Evolutionary conservation across 805 yeast genomes (phyloP), one percentile per base, ranked within the genome.

Genomic region (Candida silvicultrix): DNA sequence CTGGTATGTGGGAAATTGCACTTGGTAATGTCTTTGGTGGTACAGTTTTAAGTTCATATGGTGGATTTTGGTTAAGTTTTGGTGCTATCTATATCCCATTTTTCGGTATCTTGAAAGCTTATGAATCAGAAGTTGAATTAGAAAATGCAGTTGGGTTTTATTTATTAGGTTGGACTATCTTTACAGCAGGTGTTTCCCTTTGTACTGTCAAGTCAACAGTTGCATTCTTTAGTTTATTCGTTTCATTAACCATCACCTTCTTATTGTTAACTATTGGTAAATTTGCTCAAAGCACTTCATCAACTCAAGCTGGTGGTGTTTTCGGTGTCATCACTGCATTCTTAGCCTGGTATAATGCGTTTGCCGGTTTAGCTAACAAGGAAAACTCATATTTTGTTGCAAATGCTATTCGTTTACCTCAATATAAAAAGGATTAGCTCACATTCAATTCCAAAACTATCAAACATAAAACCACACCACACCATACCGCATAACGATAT

Each of bases 1-100:
- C 85, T 11, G 86, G 85, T 46, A 77, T 80, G 81, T 80, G 83
- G 75, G 85, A 80, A 59, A 71, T 81, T 59, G 80, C 81, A 10
- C 65, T 75, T 19, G 82, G 81, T 50, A 80, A 79, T 62, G 73
- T 83, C 36, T 81, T 80, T 65, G 85, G 85, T 77, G 84, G 78
- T 41, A 70, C 80, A 47, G 56, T 58, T 10, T 36, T 61, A 11
- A 43, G 55, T 4, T 57, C 64, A 5, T 61, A 39, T 48, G 85
- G 83, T 46, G 86, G 83, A 0, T 81, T 80, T 57, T 81, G 87
- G 86, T 68, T 78, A 64, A 65, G 79, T 15, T 81, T 75, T 68
- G 85, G 78, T 53, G 84, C 83, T n/a, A 73, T 81, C 34, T 62
- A 60, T 49, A 70, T 77, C 43, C 75, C 75, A 11, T 66, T 73